Conservation (phyloP, 108 stramenopile species). For the Epithemia pelagica region DNA sequence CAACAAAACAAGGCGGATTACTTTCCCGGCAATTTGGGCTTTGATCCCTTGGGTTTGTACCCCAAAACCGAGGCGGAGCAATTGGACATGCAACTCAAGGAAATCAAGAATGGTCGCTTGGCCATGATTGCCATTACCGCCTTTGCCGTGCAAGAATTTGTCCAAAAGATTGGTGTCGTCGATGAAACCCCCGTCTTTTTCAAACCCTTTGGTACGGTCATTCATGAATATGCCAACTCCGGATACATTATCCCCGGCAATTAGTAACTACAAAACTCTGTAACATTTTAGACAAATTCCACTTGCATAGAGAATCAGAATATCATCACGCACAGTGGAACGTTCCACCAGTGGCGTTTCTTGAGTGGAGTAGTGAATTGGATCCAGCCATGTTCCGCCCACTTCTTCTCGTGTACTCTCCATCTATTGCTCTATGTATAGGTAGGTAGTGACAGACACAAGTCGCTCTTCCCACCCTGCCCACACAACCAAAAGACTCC, state of each 20-base stretch:
- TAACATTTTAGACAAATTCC: too few species aligned
- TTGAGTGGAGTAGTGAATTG: too few species aligned
- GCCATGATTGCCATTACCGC: conserved; percentile 87
- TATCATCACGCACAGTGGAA: too few species aligned
- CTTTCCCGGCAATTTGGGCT: conserved; percentile 69
- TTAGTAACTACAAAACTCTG: too few species aligned
- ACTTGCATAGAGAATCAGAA: too few species aligned
- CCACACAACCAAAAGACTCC: too few species aligned
- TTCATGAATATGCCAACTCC: conserved; percentile 65
- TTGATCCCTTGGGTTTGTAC: conserved; percentile 75
- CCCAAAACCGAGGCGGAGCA: conserved; percentile 50
- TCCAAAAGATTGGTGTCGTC: conserved; percentile 63
- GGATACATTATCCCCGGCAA: conserved; percentile 51
- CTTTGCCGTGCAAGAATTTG: conserved; percentile 79
- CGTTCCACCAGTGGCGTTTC: too few species aligned
- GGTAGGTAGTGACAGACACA: too few species aligned
- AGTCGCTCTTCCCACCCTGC: too few species aligned
- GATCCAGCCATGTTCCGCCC: too few species aligned
- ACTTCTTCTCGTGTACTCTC: too few species aligned
- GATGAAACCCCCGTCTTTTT: conserved; percentile 84
- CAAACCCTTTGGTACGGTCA: conserved; percentile 51
- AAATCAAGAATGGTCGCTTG: conserved; percentile 89
- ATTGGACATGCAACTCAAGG: conserved; percentile 61
- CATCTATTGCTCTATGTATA: too few species aligned
- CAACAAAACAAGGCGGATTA: conserved; percentile 33